These are phyloP conservation scores for Ceratobasidium sp. DNA, from an alignment of 1,284 basidiomycete genomes.

Conservation along the genomic window DNA sequence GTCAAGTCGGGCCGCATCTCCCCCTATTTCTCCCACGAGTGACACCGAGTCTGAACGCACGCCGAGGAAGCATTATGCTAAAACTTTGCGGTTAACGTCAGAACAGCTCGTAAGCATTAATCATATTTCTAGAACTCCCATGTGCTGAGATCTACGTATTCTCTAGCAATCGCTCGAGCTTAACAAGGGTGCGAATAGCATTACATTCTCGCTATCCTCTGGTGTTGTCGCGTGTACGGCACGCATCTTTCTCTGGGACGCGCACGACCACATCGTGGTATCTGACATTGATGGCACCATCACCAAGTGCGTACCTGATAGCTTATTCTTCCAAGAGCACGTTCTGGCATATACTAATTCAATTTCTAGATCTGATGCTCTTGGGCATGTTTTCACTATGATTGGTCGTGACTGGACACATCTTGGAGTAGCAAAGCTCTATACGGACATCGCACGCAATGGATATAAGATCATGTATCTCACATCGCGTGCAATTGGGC, in stretches of 20 bases:
- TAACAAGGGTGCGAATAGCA: conserved; percentile 89
- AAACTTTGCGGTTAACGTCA: conserved; percentile 90
- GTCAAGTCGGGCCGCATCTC: conserved; percentile 32
- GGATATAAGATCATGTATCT: conserved; percentile 99
- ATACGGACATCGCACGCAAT: conserved; percentile 95
- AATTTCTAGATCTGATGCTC: conserved; percentile 85
- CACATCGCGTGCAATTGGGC: conserved; percentile 97
- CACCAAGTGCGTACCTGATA: conserved; percentile 79
- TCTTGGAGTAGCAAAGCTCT: conserved; percentile 96
- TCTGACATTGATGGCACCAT: conserved; percentile 99
- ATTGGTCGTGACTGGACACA: conserved; percentile 99
- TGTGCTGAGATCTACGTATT: conserved; percentile 10
- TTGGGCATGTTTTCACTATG: conserved; percentile 98
- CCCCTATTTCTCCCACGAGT: conserved; percentile 46
- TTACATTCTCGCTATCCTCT: conserved; percentile 96
- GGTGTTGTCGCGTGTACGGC: conserved; percentile 91
- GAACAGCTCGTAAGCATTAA: conserved; percentile 76
- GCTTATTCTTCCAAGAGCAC: neutral
- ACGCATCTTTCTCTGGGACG: conserved; percentile 96
- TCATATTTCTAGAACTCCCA: neutral
- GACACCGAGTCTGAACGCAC: conserved; percentile 48
- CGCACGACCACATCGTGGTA: conserved; percentile 89
- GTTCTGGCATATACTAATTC: conserved; percentile 36
- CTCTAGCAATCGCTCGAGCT: conserved; percentile 86
- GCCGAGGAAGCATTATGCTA: conserved; percentile 80